phyloP scores from a whole-genome alignment of 306 rosid genomes.

The Citrullus amarus region DNA sequence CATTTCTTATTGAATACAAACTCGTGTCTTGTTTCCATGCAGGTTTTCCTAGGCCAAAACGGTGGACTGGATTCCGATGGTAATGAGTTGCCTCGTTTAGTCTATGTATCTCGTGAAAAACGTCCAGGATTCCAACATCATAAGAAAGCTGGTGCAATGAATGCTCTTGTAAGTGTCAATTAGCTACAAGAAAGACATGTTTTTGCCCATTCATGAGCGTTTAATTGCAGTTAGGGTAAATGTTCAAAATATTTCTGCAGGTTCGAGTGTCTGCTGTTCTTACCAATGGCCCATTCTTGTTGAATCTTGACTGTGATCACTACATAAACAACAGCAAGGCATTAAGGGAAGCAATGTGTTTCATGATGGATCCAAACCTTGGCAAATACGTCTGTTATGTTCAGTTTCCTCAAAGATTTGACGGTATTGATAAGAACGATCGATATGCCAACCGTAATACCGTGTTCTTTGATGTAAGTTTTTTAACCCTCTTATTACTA shows the following conservation, averaged over 20 bases:
- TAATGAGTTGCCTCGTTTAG: constrained; percentile 80
- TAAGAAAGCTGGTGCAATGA: constrained; percentile 99
- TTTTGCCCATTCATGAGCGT: neutral
- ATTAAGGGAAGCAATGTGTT: constrained; percentile 95
- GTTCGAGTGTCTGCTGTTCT: constrained; percentile 98
- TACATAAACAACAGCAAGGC: constrained; percentile 97
- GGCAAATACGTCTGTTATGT: constrained; percentile 89
- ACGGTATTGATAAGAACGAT: constrained; percentile 85
- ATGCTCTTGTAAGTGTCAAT: constrained; percentile 68
- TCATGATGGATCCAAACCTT: constrained; percentile 95
- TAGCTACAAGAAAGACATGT: neutral
- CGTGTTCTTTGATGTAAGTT: constrained; percentile 90
- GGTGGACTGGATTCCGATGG: constrained; percentile 98
- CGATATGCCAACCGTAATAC: constrained; percentile 96
- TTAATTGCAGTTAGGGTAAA: neutral
- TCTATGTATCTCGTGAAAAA: constrained; percentile 98
- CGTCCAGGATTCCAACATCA: constrained; percentile 99
- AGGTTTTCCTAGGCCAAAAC: constrained; percentile 98
- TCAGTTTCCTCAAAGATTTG: constrained; percentile 97
- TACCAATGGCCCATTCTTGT: constrained; percentile 88
- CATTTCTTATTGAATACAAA: neutral
- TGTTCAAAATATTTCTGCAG: constrained; percentile 25
- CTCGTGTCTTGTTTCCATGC: neutral
- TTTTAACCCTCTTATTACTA: neutral
- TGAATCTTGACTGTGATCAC: constrained; percentile 99